phyloP scores from a whole-genome alignment of 78 protist genomes.

The Neovahlkampfia damariscottae region DNA sequence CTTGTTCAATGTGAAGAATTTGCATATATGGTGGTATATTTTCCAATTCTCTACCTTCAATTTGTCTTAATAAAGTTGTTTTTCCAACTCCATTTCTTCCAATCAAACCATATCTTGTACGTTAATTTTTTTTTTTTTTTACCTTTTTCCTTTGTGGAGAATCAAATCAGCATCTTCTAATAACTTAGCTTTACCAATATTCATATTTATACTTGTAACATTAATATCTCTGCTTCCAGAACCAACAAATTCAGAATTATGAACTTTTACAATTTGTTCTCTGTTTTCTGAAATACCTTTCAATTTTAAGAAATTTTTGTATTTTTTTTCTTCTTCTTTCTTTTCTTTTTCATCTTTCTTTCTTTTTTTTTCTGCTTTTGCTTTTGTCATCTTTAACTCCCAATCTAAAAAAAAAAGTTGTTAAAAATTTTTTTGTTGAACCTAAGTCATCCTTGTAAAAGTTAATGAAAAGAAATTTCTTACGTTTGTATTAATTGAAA shows the following conservation, averaged over 20 bases:
- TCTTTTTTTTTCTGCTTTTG: neutral
- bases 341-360: neutral
- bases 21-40: conserved; percentile 41
- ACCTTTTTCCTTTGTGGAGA: too few relatives aligned
- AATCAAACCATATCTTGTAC: conserved; percentile 68
- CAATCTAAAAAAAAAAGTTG: neutral
- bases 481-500: neutral
- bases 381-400: too few relatives aligned
- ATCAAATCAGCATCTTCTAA: conserved; percentile 1
- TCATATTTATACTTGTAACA: neutral
- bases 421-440: too few relatives aligned
- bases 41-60: conserved; percentile 48
- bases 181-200: neutral
- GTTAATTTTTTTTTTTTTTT: too few relatives aligned
- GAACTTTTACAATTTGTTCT: neutral
- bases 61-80: conserved; percentile 66
- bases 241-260: neutral
- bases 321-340: neutral
- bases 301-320: neutral
- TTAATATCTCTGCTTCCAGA: neutral
- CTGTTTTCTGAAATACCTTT: neutral
- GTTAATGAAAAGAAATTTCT: too few relatives aligned
- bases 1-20: conserved; percentile 80
- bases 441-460: too few relatives aligned
- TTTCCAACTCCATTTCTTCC: conserved; percentile 89